phyloP scores from a whole-genome alignment of 768 basidiomycete species.

The Boletus pseudopeckii region DNA sequence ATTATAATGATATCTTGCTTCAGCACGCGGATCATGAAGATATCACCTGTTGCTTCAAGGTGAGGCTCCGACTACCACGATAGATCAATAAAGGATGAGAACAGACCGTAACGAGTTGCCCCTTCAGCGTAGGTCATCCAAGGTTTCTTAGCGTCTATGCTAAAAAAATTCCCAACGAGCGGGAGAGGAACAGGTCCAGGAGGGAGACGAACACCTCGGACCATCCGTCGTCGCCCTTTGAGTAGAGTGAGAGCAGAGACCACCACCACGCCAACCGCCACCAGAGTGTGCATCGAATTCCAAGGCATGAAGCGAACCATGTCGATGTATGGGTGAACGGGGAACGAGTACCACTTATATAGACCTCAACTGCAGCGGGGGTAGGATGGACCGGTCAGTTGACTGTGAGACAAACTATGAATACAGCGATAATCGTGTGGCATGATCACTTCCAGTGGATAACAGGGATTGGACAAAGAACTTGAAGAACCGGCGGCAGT shows the following conservation, averaged over 20 bases:
- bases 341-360: neutral
- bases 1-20: conserved; percentile 25
- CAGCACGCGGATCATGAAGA: conserved; percentile 21
- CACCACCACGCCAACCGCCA: neutral
- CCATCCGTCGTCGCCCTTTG: neutral
- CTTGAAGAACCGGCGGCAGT: neutral
- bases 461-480: neutral
- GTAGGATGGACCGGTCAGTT: neutral
- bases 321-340: neutral
- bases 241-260: neutral
- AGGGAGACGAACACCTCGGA: conserved; percentile 5
- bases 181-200: conserved; percentile 20
- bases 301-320: neutral
- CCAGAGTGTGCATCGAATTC: neutral
- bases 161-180: conserved; percentile 14
- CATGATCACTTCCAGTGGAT: neutral
- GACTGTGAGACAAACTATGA: neutral
- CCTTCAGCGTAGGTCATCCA: conserved; percentile 22
- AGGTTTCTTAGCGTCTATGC: conserved; percentile 15
- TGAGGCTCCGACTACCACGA: neutral
- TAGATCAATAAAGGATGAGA: neutral
- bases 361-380: neutral
- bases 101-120: conserved; percentile 16
- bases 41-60: conserved; percentile 8
- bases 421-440: neutral